Conservation (phyloP, 768 basidiomycete genomes). For the Boletus coccyginus region DNA sequence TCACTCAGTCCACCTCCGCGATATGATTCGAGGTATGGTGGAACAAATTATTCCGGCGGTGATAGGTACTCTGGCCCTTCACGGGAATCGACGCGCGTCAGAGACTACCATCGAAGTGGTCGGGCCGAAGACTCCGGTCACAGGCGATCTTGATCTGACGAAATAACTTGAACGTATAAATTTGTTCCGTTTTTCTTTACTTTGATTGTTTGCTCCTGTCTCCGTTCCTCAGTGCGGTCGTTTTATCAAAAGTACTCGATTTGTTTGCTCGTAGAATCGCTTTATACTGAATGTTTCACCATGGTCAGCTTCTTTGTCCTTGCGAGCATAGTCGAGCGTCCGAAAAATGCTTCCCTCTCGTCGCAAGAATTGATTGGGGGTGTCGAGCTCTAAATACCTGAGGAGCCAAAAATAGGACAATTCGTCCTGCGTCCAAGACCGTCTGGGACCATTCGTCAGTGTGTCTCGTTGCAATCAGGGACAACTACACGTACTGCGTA, state of each 20-base stretch:
- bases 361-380: slow-evolving; percentile 3
- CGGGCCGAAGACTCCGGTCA: slow-evolving; percentile 32
- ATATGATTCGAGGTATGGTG: slow-evolving; percentile 51
- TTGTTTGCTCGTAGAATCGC: slow-evolving; percentile 4
- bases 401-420: too few species aligned
- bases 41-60: slow-evolving; percentile 36
- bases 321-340: slow-evolving; percentile 3
- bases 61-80: slow-evolving; percentile 50
- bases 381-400: slow-evolving; percentile 4
- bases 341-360: not conserved
- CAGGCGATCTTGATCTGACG: slow-evolving; percentile 24
- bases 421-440: too few species aligned
- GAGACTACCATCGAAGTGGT: slow-evolving; percentile 40
- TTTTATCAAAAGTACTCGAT: slow-evolving; percentile 7
- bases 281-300: slow-evolving; percentile 1
- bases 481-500: not conserved
- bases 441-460: too few species aligned
- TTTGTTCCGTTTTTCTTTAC: not conserved
- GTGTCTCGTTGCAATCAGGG: not conserved
- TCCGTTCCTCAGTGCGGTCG: slow-evolving; percentile 1
- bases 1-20: slow-evolving; percentile 66
- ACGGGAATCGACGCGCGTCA: slow-evolving; percentile 30
- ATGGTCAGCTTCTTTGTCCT: slow-evolving; percentile 4
- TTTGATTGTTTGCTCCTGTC: slow-evolving; percentile 1
- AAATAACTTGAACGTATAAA: slow-evolving; percentile 6